These are phyloP conservation scores for Citrus reticulata DNA, from an alignment of 345 rosid species.

Conservation along the genomic window DNA sequence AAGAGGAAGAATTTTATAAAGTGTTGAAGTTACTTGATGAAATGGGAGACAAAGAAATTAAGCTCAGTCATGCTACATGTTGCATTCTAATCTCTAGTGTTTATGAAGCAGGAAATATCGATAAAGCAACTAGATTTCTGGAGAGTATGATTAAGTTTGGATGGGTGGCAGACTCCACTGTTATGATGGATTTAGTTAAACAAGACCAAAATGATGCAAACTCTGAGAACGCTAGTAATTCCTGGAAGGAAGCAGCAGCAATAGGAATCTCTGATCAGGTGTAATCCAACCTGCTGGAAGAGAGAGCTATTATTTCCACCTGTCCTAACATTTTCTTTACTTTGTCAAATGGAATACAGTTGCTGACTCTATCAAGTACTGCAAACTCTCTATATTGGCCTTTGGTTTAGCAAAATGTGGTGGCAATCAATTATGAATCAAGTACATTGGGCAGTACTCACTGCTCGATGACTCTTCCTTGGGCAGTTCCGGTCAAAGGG, in stretches of 20 bases:
- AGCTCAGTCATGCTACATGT: conserved; percentile 50
- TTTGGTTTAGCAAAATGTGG: background rate
- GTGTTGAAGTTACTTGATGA: conserved; percentile 30
- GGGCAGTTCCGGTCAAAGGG: no score
- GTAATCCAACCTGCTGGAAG: conserved; percentile 10
- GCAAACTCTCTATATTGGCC: background rate
- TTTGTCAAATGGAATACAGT: background rate
- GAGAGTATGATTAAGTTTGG: conserved; percentile 46
- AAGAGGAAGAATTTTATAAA: conserved; percentile 12
- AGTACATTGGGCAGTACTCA: no score
- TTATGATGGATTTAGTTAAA: conserved; percentile 25
- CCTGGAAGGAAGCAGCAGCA: conserved; percentile 22
- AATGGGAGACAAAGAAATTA: conserved; percentile 35
- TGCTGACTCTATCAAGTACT: background rate
- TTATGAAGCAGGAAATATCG: conserved; percentile 38
- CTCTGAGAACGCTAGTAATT: conserved; percentile 10
- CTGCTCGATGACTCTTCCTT: no score
- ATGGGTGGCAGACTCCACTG: conserved; percentile 47
- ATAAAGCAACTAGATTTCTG: conserved; percentile 46
- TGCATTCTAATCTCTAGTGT: conserved; percentile 37
- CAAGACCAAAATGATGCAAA: conserved; percentile 10
- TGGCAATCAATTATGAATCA: background rate
- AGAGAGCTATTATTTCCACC: background rate
- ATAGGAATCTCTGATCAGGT: conserved; percentile 11
- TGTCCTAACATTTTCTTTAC: background rate